Evolutionary conservation across 1,284 basidiomycete genomes (phyloP), one percentile per base, ranked within the genome.

Genomic region (Coriolopsis trogii): DNA sequence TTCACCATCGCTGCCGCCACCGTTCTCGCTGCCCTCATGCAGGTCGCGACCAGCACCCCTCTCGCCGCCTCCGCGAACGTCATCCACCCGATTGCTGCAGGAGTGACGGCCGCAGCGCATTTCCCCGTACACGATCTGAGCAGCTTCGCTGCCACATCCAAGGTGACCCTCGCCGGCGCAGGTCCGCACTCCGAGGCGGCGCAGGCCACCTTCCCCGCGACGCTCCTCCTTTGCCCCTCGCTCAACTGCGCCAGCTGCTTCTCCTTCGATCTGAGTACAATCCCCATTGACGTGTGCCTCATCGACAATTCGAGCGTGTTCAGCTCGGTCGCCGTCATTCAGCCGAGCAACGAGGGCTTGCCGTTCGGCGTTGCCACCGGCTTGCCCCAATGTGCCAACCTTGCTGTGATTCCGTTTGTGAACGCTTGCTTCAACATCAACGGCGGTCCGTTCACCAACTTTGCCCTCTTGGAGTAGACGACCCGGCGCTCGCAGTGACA

Each of bases 71-170:
- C n/a, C n/a, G n/a, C n/a, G n/a, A n/a, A n/a, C n/a, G n/a, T n/a
- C n/a, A n/a, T n/a, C n/a, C n/a, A n/a, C n/a, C n/a, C n/a, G n/a
- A n/a, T n/a, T n/a, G n/a, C 69, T 12, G 9, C 20, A 3, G 62
- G 64, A 46, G 80, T 83, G 56, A 90, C 93, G 64, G 85, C n/a
- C 31, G 20, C 33, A 56, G 54, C 41, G 52, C 5, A 37, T 31
- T 4, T 21, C 16, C 16, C 5, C 5, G 10, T 29, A 16, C 2
- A 18, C 29, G 7, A 15, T n/a, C 30, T 24, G 16, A 13, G 13
- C 15, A 12, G 3, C 21, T n/a, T n/a, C 9, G 6, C 3, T 34
- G 31, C 1, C 6, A 13, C 18, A n/a, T 34, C 31, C 8, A 16
- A 6, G 15, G 7, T 34, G n/a, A 1, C 6, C n/a, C 31, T 34